Evolutionary conservation across 2,329 filamentous ascomycete species (phyloP).

Genomic region (Hypoxylon rubiginosum): DNA sequence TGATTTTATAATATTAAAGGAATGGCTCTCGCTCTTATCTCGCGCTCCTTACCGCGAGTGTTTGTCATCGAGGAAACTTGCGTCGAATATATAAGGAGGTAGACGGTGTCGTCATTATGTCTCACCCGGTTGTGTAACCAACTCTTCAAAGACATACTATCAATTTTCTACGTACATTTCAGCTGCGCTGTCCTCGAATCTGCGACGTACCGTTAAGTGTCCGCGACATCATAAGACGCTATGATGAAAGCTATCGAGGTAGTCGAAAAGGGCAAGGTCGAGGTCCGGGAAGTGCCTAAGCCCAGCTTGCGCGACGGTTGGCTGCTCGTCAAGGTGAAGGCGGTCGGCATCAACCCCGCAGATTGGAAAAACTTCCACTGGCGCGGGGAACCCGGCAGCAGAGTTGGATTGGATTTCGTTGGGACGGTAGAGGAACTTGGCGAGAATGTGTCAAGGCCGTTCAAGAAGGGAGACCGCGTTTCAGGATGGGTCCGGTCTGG

Average conservation of each 20-base stretch:
- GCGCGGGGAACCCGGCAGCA: slow-evolving; percentile 30
- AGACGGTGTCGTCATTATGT: too few species aligned
- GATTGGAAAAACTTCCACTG: slow-evolving; percentile 53
- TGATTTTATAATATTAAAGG: too few species aligned
- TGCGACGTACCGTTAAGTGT: background rate
- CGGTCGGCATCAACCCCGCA: slow-evolving; percentile 54
- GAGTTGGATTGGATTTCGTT: slow-evolving; percentile 61
- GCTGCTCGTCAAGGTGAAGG: slow-evolving; percentile 52
- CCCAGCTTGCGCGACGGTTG: slow-evolving; percentile 45
- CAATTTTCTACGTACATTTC: too few species aligned
- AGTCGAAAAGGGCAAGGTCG: slow-evolving; percentile 39
- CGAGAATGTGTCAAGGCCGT: slow-evolving; percentile 55
- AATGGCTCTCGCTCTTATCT: too few species aligned
- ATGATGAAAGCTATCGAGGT: slow-evolving; percentile 43
- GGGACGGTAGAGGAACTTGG: slow-evolving; percentile 63
- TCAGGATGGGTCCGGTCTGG: slow-evolving; percentile 50
- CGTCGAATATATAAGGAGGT: background rate
- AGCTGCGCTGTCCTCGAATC: background rate
- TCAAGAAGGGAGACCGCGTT: slow-evolving; percentile 64
- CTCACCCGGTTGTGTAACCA: too few species aligned
- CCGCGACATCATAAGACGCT: background rate
- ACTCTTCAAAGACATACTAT: background rate
- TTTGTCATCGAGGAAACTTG: background rate
- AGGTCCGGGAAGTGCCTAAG: slow-evolving; percentile 44
- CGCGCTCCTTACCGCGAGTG: too few species aligned